A percentile compares a stretch with the other conserved stretches of the same genome.
Evolutionary conservation across 805 yeast genomes (phyloP).

Genomic region (Ogataea saltuana): DNA sequence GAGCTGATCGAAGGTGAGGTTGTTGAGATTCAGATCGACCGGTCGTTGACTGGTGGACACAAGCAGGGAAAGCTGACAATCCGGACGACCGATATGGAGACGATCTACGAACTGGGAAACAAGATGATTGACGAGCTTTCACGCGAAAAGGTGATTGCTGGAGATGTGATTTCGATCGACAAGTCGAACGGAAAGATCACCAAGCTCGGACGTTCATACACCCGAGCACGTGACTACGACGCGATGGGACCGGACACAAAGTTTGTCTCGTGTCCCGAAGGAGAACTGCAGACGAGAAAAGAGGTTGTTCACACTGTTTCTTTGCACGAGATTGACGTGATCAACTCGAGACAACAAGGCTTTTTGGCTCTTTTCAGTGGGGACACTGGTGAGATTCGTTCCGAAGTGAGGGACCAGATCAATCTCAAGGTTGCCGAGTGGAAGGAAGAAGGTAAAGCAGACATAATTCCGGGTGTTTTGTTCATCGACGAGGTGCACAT

Average conservation of each 20-base stretch:
- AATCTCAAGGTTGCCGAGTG: slow-evolving; percentile 82
- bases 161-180: slow-evolving; percentile 96
- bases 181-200: slow-evolving; percentile 97
- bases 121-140: slow-evolving; percentile 80
- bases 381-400: slow-evolving; percentile 92
- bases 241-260: slow-evolving; percentile 88
- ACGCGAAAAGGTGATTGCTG: slow-evolving; percentile 90
- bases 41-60: slow-evolving; percentile 90
- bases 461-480: slow-evolving; percentile 94
- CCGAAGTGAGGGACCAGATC: slow-evolving; percentile 70
- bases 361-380: slow-evolving; percentile 50
- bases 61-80: slow-evolving; percentile 78
- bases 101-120: slow-evolving; percentile 62
- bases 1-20: slow-evolving; percentile 99
- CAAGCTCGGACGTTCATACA: slow-evolving; percentile 97
- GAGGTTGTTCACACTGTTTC: slow-evolving; percentile 98
- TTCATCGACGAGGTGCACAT: slow-evolving; percentile 98
- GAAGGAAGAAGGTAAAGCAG: slow-evolving; percentile 98
- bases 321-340: slow-evolving; percentile 92
- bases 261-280: slow-evolving; percentile 97
- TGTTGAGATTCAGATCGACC: slow-evolving; percentile 92
- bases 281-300: slow-evolving; percentile 97
- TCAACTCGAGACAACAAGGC: slow-evolving; percentile 94
- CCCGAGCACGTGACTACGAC: slow-evolving; percentile 97
- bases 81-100: slow-evolving; percentile 84